Percentiles rank a stretch among this genome's conserved stretches.
Evolutionary conservation across 371 early-diverging fungal species (phyloP).

Genomic region (Choanephora cucurbitarum): DNA sequence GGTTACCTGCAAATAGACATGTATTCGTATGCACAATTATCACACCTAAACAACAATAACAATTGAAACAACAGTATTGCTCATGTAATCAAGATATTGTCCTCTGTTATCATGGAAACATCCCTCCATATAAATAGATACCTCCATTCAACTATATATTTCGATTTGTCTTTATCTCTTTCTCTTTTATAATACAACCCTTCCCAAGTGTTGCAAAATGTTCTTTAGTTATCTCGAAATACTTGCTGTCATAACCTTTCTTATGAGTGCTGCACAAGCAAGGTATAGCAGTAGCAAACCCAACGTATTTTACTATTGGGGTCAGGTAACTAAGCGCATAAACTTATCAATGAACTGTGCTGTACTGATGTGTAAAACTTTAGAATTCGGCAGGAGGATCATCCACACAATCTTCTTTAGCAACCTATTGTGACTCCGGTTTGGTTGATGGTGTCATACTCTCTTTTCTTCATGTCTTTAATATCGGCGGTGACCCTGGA

Average conservation of each 20-base stretch:
- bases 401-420: slow-evolving; percentile 42
- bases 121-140: not conserved
- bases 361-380: not conserved
- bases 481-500: slow-evolving; percentile 45
- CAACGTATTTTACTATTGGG: slow-evolving; percentile 37
- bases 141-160: not conserved
- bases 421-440: slow-evolving; percentile 56
- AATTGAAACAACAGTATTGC: not conserved
- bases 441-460: slow-evolving; percentile 58
- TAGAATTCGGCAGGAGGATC: slow-evolving; percentile 39
- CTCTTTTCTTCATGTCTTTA: slow-evolving; percentile 62
- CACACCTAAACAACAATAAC: not conserved
- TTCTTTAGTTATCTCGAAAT: slow-evolving; percentile 11
- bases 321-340: slow-evolving; percentile 24
- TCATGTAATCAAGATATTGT: not conserved
- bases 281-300: slow-evolving; percentile 12
- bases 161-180: not conserved
- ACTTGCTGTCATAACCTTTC: slow-evolving; percentile 6
- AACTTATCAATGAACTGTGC: not conserved
- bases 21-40: not conserved
- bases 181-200: too few relatives aligned
- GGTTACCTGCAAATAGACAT: too few relatives aligned
- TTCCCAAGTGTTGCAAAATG: not conserved
- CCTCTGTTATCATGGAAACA: not conserved
- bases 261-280: slow-evolving; percentile 16